These are phyloP conservation scores for Nemania diffusa DNA, from an alignment of 2,329 filamentous ascomycete genomes.

Conservation along the genomic window DNA sequence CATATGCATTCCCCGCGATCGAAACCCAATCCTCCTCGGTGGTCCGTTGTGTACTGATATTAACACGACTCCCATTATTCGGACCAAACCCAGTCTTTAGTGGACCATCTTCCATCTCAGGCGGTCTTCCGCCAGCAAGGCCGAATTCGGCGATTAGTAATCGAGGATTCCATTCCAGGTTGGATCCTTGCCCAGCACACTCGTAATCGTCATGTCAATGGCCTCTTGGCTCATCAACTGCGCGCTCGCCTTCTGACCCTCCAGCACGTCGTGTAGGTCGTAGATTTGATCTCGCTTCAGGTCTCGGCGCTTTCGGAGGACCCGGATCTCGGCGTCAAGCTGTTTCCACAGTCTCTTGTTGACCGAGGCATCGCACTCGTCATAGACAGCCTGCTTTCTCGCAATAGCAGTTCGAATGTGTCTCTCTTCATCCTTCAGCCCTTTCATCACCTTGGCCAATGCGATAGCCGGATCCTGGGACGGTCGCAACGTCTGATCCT, in stretches of 20 bases:
- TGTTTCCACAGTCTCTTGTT: slow-evolving; percentile 72
- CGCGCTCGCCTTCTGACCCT: slow-evolving; percentile 76
- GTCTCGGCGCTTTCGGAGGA: slow-evolving; percentile 71
- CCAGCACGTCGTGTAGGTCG: slow-evolving; percentile 82
- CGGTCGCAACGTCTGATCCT: slow-evolving; percentile 71
- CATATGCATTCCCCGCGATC: slow-evolving; percentile 14
- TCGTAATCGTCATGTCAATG: slow-evolving; percentile 71
- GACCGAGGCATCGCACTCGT: slow-evolving; percentile 72
- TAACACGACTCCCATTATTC: slow-evolving; percentile 1
- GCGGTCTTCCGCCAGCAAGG: background rate
- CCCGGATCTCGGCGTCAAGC: slow-evolving; percentile 69
- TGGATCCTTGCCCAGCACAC: slow-evolving; percentile 54
- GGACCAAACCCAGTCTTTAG: background rate
- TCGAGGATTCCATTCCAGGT: slow-evolving; percentile 48
- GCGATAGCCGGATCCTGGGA: slow-evolving; percentile 76
- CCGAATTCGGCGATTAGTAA: slow-evolving; percentile 35
- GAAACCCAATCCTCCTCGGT: background rate
- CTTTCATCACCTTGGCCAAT: slow-evolving; percentile 84
- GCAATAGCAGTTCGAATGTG: slow-evolving; percentile 79
- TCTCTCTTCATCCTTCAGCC: slow-evolving; percentile 79
- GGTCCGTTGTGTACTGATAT: background rate
- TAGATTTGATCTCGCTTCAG: slow-evolving; percentile 84
- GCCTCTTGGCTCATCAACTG: slow-evolving; percentile 71
- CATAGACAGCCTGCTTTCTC: slow-evolving; percentile 70
- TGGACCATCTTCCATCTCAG: background rate